Evolutionary conservation across 73 alveolate species (phyloP), one percentile per base, ranked within the genome.

Genomic region (Paramecium caudatum): DNA sequence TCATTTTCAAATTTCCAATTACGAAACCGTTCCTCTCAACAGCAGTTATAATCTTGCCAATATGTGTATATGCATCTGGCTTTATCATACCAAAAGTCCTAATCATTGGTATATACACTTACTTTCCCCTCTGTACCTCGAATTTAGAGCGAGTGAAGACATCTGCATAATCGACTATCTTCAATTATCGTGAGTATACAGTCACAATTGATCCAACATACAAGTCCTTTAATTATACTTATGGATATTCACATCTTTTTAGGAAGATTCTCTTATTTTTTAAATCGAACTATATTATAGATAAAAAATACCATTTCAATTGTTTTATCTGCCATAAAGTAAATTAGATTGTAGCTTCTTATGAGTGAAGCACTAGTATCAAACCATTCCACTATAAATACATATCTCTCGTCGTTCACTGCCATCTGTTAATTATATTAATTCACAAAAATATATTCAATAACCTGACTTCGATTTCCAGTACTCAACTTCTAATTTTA

Each of bases 71-170:
- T 33, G 98, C 98, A 91, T 97, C 99, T 37, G 99, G 99, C 69
- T 97, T 97, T 47, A 97, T 96, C 99, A 97, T 96, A 23, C 97
- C 99, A 86, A 97, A 97, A 2, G 99, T 97, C 34, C 96, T 93
- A 36, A 82, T 84, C 13, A 48, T 85, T 37, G 30, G 63, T 50
- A 19, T 41, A 68, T 33, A 0, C 32, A 34, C 50, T 74, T 90
- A 92, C 96, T 87, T 92, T 82, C 91, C 90, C 47, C 96, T 78
- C 47, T 82, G 46, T 2, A 93, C 45, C 91, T 96, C 98, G 37
- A 97, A 97, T 23, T 91, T 82, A 36, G 94, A 90, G 91, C 95
- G 82, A 21, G 99, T 97, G 84, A 92, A 97, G 16, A 94, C 97
- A 93, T 97, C 99, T 9, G 98, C 99, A 82, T 97, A 97, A 47